A percentile compares a stretch with the other conserved stretches of the same genome.
Conservation (phyloP, 306 rosid genomes). For the Quercus variabilis region DNA sequence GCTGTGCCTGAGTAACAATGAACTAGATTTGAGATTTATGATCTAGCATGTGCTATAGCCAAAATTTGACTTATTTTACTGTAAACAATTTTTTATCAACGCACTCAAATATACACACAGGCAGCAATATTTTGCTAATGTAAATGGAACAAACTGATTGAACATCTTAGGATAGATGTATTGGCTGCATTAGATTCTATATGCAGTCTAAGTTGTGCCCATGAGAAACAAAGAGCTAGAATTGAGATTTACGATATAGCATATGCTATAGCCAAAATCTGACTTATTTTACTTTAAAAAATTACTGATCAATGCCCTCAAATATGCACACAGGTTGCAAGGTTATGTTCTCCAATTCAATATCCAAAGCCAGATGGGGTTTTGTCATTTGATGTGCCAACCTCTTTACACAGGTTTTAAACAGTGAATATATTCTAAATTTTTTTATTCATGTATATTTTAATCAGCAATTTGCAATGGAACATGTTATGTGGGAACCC, state of each 20-base stretch:
- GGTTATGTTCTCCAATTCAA: conserved; percentile 60
- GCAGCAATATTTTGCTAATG: conserved; percentile 22
- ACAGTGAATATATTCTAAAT: conserved; percentile 8
- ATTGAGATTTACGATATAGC: neutral
- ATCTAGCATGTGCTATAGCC: neutral
- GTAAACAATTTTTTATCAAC: neutral
- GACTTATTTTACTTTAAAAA: neutral
- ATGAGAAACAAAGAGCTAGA: neutral
- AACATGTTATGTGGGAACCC: neutral
- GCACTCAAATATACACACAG: conserved; percentile 34
- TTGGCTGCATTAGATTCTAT: neutral
- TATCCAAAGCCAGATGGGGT: conserved; percentile 88
- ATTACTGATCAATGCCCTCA: conserved; percentile 1
- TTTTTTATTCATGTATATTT: neutral
- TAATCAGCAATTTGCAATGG: neutral
- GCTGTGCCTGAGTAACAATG: neutral
- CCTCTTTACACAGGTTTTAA: conserved; percentile 88
- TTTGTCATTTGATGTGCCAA: conserved; percentile 78
- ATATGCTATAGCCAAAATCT: neutral
- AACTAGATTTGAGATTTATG: neutral
- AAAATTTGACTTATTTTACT: neutral
- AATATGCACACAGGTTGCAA: conserved; percentile 51
- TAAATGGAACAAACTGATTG: neutral
- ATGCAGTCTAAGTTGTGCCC: neutral
- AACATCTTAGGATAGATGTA: neutral